phyloP scores from a whole-genome alignment of 1,284 basidiomycete genomes.

The Athelia psychrophila region DNA sequence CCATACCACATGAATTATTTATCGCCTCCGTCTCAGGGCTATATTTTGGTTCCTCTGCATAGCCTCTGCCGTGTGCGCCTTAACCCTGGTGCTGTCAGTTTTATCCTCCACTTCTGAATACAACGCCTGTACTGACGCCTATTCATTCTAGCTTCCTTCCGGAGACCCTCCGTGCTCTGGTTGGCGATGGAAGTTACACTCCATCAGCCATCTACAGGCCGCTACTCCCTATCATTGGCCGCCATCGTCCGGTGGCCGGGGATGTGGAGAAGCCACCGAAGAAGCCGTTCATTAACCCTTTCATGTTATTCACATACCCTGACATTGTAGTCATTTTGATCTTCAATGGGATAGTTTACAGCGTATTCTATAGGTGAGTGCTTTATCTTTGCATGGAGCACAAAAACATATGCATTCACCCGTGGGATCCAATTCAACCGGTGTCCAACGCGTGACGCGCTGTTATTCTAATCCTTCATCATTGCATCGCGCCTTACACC shows the following conservation, averaged over 20 bases:
- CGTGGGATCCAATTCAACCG: no score
- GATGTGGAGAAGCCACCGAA: conserved; percentile 20
- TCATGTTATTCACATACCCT: conserved; percentile 36
- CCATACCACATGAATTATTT: background rate
- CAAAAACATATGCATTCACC: no score
- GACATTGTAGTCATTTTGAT: conserved; percentile 38
- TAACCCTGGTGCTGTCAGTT: conserved; percentile 37
- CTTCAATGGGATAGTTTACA: conserved; percentile 39
- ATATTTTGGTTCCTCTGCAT: conserved; percentile 57
- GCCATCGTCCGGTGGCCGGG: conserved; percentile 8
- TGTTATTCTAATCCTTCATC: no score
- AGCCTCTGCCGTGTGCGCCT: conserved; percentile 31
- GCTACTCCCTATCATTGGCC: conserved; percentile 34
- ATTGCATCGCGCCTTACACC: no score
- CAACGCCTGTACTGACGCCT: background rate
- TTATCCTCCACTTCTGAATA: background rate
- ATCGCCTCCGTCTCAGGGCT: conserved; percentile 24
- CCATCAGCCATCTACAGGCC: conserved; percentile 29
- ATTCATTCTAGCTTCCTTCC: conserved; percentile 36
- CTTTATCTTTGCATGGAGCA: no score
- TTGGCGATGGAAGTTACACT: conserved; percentile 39
- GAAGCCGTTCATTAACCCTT: conserved; percentile 34
- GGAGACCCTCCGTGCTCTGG: conserved; percentile 47
- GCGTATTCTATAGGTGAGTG: conserved; percentile 43
- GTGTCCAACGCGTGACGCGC: no score